These are phyloP conservation scores for Daldinia caldariorum DNA, from an alignment of 495 filamentous ascomycete species.

Conservation along the genomic window DNA sequence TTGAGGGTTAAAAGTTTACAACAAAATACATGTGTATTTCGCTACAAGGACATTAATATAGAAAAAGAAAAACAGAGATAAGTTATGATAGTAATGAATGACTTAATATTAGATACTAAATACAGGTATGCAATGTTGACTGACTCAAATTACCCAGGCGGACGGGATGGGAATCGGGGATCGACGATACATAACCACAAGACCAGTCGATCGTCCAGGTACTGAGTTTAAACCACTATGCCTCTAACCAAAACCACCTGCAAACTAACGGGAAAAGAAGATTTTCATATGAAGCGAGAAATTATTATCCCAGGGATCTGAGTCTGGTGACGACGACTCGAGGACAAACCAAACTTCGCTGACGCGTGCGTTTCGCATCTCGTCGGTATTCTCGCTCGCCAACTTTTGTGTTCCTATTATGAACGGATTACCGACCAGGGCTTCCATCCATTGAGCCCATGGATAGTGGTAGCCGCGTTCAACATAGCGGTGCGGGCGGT, in stretches of 20 bases:
- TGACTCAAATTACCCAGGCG: too few species aligned
- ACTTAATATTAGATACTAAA: too few species aligned
- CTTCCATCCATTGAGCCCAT: conserved; percentile 10
- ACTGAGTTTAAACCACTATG: background rate
- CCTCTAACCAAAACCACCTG: background rate
- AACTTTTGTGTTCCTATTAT: conserved; percentile 14
- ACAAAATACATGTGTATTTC: too few species aligned
- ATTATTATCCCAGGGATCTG: background rate
- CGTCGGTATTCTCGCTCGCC: conserved; percentile 1
- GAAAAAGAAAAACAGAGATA: too few species aligned
- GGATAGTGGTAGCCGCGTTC: background rate
- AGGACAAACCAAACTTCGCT: conserved; percentile 1
- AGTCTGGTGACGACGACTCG: background rate
- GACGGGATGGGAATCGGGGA: background rate
- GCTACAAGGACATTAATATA: too few species aligned
- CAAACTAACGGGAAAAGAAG: background rate
- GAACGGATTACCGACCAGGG: conserved; percentile 7
- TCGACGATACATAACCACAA: background rate
- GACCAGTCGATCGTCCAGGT: background rate
- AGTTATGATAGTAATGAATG: too few species aligned
- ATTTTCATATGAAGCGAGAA: conserved; percentile 6
- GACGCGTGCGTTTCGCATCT: background rate
- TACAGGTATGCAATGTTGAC: too few species aligned
- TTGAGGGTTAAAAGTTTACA: too few species aligned
- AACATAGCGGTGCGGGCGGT: background rate